Conservation (phyloP, 768 basidiomycete genomes). For the Russula olivacea region DNA sequence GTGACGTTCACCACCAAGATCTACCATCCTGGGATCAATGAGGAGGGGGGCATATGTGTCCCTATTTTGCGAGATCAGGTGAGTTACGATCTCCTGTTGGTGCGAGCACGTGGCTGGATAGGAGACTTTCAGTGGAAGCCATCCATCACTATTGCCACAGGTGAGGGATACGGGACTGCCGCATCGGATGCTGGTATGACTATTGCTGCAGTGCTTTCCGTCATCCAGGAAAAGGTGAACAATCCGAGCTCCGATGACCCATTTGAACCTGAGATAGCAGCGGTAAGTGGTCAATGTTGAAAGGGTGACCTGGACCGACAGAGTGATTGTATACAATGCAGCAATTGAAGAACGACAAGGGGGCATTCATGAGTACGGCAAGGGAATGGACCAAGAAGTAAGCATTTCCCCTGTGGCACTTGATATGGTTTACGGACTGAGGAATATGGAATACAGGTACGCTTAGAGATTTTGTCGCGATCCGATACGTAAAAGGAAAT, state of each 20-base stretch:
- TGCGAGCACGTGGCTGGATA: conserved; percentile 8
- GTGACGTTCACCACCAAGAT: conserved; percentile 82
- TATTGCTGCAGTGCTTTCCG: conserved; percentile 51
- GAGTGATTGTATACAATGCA: conserved; percentile 29
- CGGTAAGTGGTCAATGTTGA: conserved; percentile 40
- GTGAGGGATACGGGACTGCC: conserved; percentile 34
- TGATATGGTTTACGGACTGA: neutral
- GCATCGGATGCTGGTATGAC: neutral
- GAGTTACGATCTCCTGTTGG: conserved; percentile 25
- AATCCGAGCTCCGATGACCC: conserved; percentile 87
- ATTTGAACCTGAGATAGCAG: conserved; percentile 82
- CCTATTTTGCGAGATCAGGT: conserved; percentile 82
- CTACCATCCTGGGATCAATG: conserved; percentile 88
- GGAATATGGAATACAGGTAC: conserved; percentile 13
- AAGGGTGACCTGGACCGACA: neutral
- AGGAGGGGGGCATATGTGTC: conserved; percentile 81
- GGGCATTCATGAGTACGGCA: conserved; percentile 69
- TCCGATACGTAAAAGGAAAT: neutral
- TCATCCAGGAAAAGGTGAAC: conserved; percentile 80
- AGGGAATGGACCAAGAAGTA: conserved; percentile 84
- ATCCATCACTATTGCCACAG: conserved; percentile 63
- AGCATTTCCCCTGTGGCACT: conserved; percentile 22
- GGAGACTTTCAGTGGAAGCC: conserved; percentile 68
- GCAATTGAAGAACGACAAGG: conserved; percentile 71
- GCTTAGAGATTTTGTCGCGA: conserved; percentile 6